phyloP scores from a whole-genome alignment of 108 stramenopile species.

The Cyclotella sp. region DNA sequence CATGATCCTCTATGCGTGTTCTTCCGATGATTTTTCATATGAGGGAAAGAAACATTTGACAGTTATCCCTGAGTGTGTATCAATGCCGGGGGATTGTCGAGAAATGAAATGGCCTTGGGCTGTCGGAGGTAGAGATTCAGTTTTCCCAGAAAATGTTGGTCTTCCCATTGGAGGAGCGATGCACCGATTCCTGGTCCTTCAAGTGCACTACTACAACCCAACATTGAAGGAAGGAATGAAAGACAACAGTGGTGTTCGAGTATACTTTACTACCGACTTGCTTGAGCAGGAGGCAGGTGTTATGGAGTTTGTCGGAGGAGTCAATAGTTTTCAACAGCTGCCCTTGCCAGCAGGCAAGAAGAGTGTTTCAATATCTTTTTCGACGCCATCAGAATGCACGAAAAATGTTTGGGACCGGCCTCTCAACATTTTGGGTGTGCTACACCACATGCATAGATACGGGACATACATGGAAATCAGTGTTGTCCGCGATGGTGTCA shows the following conservation, averaged over 20 bases:
- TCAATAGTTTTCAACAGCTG: neutral
- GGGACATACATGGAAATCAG: neutral
- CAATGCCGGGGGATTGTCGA: constrained; percentile 4
- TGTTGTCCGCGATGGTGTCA: constrained; percentile 15
- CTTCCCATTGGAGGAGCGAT: constrained; percentile 3
- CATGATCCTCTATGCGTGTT: constrained; percentile 15
- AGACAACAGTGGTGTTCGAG: constrained; percentile 4
- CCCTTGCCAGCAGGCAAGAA: constrained; percentile 5
- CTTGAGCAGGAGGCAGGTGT: neutral
- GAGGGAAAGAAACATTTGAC: neutral
- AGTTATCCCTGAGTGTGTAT: constrained; percentile 1
- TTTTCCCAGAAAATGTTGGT: constrained; percentile 8
- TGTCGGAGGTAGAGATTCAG: neutral
- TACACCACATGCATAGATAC: neutral
- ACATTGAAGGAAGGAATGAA: neutral
- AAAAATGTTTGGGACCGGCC: constrained; percentile 1
- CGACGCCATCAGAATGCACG: constrained; percentile 4
- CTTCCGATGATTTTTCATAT: neutral
- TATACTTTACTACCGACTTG: neutral
- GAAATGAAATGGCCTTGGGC: constrained; percentile 17
- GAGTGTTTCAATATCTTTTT: constrained; percentile 1
- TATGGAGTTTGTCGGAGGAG: neutral
- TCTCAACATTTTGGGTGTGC: constrained; percentile 6
- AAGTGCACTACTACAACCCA: constrained; percentile 19
- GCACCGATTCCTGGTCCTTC: neutral